Evolutionary conservation across 2,329 filamentous ascomycete species (phyloP), one percentile per base, ranked within the genome.

Genomic region (Aspergillus fumigatus): DNA sequence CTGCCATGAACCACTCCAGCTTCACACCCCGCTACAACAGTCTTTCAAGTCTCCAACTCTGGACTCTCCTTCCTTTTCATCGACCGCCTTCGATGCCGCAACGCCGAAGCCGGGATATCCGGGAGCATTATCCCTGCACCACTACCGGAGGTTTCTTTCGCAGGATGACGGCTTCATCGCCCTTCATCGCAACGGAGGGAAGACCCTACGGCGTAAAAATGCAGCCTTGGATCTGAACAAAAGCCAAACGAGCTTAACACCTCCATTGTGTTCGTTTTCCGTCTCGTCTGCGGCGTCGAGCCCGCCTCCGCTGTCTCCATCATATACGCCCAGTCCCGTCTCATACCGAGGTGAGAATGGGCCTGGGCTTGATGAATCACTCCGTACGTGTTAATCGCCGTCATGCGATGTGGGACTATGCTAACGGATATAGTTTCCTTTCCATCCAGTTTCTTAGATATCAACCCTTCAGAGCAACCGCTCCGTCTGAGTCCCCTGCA

Each of bases 261-360:
- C 60, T 41, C 53, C 62, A 52, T 60, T 61, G 38, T 63, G 62
- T 57, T 62, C 67, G 4, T 57, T 60, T 17, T 71, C 70, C 25
- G 56, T 65, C 7, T 70, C 70, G 1, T 73, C 69, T 1, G 53
- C 58, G 41, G 61, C 67, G 10, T 74, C 72, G 10, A 74, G 67
- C 54, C 67, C 72, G 19, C 72, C 72, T 48, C 71, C 72, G 14
- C 56, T 75, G 29, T 73, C 71, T 32, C 73, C 70, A 9, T 74
- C 71, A 14, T 71, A 70, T 56, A 74, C 72, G 11, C 66, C 70
- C 14, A 72, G 70, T 56, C 58, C 70, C 6, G 48, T 68, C 47
- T 68, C 67, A 23, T 60, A 63, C 38, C 50, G 58, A 47, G 72
- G 71, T 55, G 69, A 72, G 48, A 62, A 62, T 45, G 68, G 68